These are phyloP conservation scores for Hawksworthiomyces lignivorus DNA, from an alignment of 2,329 filamentous ascomycete genomes.

Conservation along the genomic window DNA sequence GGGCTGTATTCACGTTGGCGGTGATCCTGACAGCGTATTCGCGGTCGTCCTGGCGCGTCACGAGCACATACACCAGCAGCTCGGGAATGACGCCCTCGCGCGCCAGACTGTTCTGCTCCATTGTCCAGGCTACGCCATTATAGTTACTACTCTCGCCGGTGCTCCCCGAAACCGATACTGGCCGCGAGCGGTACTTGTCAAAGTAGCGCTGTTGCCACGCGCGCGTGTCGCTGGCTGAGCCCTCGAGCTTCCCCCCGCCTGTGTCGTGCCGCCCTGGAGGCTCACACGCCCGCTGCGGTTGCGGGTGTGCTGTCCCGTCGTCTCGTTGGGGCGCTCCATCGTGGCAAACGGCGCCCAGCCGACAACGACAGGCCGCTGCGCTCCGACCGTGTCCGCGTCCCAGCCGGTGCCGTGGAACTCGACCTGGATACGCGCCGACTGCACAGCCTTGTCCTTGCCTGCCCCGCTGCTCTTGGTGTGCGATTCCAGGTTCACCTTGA, in stretches of 20 bases:
- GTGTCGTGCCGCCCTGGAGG: background rate
- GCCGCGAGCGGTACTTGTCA: slow-evolving; percentile 3
- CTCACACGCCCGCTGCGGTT: background rate
- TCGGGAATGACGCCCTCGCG: slow-evolving; percentile 2
- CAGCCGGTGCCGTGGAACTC: slow-evolving; percentile 3
- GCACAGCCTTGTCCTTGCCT: slow-evolving; percentile 1
- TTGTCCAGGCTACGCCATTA: slow-evolving; percentile 5
- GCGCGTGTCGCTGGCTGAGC: background rate
- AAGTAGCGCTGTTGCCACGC: slow-evolving; percentile 5
- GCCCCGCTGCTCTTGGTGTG: slow-evolving; percentile 3
- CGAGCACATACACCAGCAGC: slow-evolving; percentile 8
- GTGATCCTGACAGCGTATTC: slow-evolving; percentile 8
- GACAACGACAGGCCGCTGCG: slow-evolving; percentile 4
- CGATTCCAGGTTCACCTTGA: slow-evolving; percentile 4
- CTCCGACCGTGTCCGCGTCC: background rate
- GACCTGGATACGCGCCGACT: slow-evolving; percentile 4
- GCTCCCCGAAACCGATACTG: background rate
- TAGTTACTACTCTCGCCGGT: background rate
- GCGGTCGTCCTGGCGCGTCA: slow-evolving; percentile 7
- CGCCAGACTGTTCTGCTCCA: slow-evolving; percentile 6
- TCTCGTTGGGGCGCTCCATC: slow-evolving; percentile 2
- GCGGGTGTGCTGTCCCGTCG: background rate
- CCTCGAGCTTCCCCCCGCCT: background rate
- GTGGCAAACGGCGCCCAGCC: slow-evolving; percentile 10
- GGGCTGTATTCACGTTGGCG: background rate